Conservation (phyloP, 139 green algal genomes). For the Closterium sp. region DNA sequence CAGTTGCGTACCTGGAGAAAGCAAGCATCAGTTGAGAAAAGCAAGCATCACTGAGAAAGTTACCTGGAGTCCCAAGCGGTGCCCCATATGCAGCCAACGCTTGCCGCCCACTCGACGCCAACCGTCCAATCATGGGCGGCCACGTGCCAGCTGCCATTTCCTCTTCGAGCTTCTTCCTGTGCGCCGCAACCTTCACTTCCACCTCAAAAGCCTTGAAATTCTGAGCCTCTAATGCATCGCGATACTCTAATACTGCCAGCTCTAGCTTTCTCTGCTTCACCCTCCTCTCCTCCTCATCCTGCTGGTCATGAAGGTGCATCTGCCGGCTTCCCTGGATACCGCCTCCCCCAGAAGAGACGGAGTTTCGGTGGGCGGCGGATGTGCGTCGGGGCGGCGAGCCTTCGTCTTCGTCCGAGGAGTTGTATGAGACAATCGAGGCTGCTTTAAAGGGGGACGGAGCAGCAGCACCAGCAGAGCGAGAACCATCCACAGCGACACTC, state of each 20-base stretch:
- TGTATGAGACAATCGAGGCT: not conserved
- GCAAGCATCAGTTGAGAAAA: too few species aligned
- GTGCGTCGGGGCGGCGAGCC: not conserved
- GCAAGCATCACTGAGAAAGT: too few species aligned
- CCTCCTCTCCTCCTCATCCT: conserved; percentile 14
- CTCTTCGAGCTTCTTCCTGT: conserved; percentile 36
- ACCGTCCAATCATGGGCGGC: not conserved
- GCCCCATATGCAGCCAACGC: not conserved
- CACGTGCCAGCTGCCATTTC: conserved; percentile 4
- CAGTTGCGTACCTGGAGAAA: too few species aligned
- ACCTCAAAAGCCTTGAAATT: conserved; percentile 20
- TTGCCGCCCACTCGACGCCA: not conserved
- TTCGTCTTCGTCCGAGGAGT: not conserved
- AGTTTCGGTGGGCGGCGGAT: not conserved
- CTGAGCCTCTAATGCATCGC: conserved; percentile 29
- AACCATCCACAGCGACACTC: not conserved
- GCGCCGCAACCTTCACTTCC: conserved; percentile 32
- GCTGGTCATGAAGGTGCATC: not conserved
- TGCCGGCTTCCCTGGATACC: not conserved
- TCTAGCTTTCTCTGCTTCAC: conserved; percentile 32
- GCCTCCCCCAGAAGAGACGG: not conserved
- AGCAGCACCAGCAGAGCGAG: not conserved
- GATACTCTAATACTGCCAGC: conserved; percentile 38
- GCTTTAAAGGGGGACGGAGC: not conserved
- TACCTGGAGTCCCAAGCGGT: not conserved